A percentile compares a stretch with the other conserved stretches of the same genome.
Evolutionary conservation across 169 alveolate species (phyloP).

Genomic region (Cytauxzoon felis): DNA sequence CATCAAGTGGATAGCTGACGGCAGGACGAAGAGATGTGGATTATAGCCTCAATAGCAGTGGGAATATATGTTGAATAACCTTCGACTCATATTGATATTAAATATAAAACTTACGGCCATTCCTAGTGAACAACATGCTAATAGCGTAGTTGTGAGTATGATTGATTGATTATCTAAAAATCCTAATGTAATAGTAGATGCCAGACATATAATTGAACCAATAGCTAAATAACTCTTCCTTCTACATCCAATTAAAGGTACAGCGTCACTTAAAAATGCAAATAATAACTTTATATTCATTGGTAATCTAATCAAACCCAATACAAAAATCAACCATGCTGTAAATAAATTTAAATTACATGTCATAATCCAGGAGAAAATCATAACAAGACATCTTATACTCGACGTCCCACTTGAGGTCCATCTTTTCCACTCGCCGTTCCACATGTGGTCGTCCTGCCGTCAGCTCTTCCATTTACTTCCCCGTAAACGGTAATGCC

Average conservation of each 20-base stretch:
- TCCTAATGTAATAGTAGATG: slow-evolving; percentile 52
- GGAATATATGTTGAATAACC: too few relatives aligned
- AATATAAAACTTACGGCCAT: slow-evolving; percentile 54
- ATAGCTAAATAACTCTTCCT: slow-evolving; percentile 78
- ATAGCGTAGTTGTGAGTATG: slow-evolving; percentile 57
- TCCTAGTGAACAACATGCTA: slow-evolving; percentile 69
- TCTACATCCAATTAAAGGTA: slow-evolving; percentile 80
- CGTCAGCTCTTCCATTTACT: too few relatives aligned
- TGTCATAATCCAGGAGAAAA: neutral
- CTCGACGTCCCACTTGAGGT: too few relatives aligned
- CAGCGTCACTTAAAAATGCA: slow-evolving; percentile 79
- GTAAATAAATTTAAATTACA: slow-evolving; percentile 12
- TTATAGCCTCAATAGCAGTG: too few relatives aligned
- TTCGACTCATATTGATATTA: too few relatives aligned
- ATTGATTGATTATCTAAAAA: slow-evolving; percentile 48
- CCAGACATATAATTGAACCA: slow-evolving; percentile 73
- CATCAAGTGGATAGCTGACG: too few relatives aligned
- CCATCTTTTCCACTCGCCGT: too few relatives aligned
- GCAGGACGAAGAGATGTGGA: too few relatives aligned
- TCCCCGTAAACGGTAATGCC: too few relatives aligned
- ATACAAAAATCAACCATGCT: slow-evolving; percentile 73
- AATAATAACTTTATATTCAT: slow-evolving; percentile 80
- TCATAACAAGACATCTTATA: too few relatives aligned
- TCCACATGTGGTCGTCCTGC: too few relatives aligned
- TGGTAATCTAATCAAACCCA: slow-evolving; percentile 79